Evolutionary conservation across 805 yeast species (phyloP).

Genomic region (Teunomyces kruisii): DNA sequence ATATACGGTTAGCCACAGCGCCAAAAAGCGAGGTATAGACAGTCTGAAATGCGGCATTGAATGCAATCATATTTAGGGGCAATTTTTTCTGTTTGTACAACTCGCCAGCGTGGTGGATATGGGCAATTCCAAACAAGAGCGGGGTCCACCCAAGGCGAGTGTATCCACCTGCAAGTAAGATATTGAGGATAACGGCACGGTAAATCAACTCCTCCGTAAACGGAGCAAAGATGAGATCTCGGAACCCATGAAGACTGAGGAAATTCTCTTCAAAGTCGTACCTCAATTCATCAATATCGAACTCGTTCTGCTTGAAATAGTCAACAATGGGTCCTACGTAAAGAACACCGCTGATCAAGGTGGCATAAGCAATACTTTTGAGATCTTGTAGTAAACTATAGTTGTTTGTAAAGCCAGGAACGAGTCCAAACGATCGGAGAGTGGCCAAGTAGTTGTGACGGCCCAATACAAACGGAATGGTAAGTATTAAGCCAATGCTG

Average conservation of each 20-base stretch:
- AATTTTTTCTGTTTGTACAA: conserved; percentile 27
- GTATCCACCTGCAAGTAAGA: conserved; percentile 9
- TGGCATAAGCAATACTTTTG: conserved; percentile 11
- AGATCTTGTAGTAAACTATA: conserved; percentile 11
- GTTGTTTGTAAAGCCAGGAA: conserved; percentile 29
- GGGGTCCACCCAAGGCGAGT: conserved; percentile 43
- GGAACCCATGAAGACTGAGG: conserved; percentile 38
- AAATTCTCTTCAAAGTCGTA: conserved; percentile 21
- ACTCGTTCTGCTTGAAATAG: conserved; percentile 8
- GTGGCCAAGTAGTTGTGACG: conserved; percentile 9
- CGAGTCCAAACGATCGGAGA: conserved; percentile 27
- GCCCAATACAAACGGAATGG: conserved; percentile 30
- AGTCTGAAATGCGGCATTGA: conserved; percentile 51
- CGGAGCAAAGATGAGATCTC: conserved; percentile 72
- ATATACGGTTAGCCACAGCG: conserved; percentile 56
- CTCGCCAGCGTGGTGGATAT: conserved; percentile 68
- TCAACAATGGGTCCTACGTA: conserved; percentile 20
- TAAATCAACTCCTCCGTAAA: conserved; percentile 75
- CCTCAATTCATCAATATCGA: background rate
- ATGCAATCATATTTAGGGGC: conserved; percentile 27
- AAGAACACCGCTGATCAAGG: conserved; percentile 12
- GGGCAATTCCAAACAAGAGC: conserved; percentile 72
- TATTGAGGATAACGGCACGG: conserved; percentile 45
- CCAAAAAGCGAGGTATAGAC: conserved; percentile 73
- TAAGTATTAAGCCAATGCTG: conserved; percentile 26